Percentiles rank a stretch among this genome's conserved stretches.
phyloP scores from a whole-genome alignment of 768 basidiomycete species.

The Cystobasidium onofrii region DNA sequence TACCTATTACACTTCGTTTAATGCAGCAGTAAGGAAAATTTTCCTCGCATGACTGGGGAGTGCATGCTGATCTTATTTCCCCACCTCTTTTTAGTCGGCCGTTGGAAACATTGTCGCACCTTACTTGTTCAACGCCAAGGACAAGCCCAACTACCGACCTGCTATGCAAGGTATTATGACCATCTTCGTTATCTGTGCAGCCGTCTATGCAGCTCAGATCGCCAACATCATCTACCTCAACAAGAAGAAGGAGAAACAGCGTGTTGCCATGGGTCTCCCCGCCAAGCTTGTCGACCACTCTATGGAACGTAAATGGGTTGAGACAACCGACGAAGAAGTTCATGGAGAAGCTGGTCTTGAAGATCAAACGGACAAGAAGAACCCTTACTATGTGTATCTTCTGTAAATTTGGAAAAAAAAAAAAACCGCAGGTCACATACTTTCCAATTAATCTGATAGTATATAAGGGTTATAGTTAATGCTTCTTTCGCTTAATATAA shows the following conservation, averaged over 20 bases:
- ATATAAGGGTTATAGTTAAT: too few species aligned
- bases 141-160: slow-evolving; percentile 40
- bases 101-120: slow-evolving; percentile 45
- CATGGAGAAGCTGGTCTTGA: background rate
- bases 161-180: slow-evolving; percentile 41
- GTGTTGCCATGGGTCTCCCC: slow-evolving; percentile 44
- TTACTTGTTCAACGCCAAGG: slow-evolving; percentile 43
- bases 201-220: slow-evolving; percentile 38
- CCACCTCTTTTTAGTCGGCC: background rate
- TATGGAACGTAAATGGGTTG: slow-evolving; percentile 39
- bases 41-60: too few species aligned
- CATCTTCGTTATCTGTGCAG: slow-evolving; percentile 41
- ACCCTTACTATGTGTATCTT: slow-evolving; percentile 16
- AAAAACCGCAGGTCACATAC: too few species aligned
- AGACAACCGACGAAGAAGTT: background rate
- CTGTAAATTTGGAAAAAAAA: too few species aligned
- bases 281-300: slow-evolving; percentile 41
- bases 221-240: slow-evolving; percentile 40
- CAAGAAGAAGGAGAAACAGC: slow-evolving; percentile 41
- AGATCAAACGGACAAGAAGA: slow-evolving; percentile 29
- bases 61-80: too few species aligned
- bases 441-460: too few species aligned
- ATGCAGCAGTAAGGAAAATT: slow-evolving; percentile 34
- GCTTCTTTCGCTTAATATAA: too few species aligned
- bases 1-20: slow-evolving; percentile 37